phyloP scores from a whole-genome alignment of 1,284 basidiomycete genomes.

The Athelia sp. region DNA sequence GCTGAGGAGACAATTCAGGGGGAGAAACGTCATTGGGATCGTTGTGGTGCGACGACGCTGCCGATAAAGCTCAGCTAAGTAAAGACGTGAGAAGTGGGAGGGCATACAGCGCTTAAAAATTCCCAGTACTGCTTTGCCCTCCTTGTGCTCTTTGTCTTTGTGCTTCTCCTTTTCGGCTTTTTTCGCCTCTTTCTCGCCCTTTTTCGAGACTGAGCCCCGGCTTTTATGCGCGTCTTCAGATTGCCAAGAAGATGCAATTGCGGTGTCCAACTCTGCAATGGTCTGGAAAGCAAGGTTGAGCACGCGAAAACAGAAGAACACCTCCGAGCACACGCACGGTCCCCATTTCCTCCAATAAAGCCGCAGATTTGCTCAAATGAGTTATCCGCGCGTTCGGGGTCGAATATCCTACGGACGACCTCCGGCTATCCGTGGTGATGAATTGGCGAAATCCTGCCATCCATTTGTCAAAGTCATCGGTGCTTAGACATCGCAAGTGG shows the following conservation, averaged over 20 bases:
- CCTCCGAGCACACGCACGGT: conserved; percentile 32
- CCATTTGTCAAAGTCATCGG: conserved; percentile 71
- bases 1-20: conserved; percentile 19
- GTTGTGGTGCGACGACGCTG: conserved; percentile 11
- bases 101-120: conserved; percentile 53
- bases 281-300: conserved; percentile 24
- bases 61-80: conserved; percentile 13
- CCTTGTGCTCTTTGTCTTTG: conserved; percentile 3
- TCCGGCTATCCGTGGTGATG: conserved; percentile 33
- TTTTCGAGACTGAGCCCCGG: conserved; percentile 27
- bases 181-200: conserved; percentile 42
- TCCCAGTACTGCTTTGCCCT: conserved; percentile 34
- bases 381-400: conserved; percentile 24
- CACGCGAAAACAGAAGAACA: conserved; percentile 7
- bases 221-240: conserved; percentile 25
- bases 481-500: conserved; percentile 69
- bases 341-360: conserved; percentile 59
- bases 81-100: neutral
- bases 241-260: conserved; percentile 29
- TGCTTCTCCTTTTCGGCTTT: conserved; percentile 35
- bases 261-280: conserved; percentile 37
- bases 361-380: conserved; percentile 40
- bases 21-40: conserved; percentile 10
- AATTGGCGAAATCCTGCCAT: conserved; percentile 65
- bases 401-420: conserved; percentile 38